Percentiles rank a stretch among this genome's conserved stretches.
Evolutionary conservation across 2,329 filamentous ascomycete genomes (phyloP).

Genomic region (Microsporum ferrugineum): DNA sequence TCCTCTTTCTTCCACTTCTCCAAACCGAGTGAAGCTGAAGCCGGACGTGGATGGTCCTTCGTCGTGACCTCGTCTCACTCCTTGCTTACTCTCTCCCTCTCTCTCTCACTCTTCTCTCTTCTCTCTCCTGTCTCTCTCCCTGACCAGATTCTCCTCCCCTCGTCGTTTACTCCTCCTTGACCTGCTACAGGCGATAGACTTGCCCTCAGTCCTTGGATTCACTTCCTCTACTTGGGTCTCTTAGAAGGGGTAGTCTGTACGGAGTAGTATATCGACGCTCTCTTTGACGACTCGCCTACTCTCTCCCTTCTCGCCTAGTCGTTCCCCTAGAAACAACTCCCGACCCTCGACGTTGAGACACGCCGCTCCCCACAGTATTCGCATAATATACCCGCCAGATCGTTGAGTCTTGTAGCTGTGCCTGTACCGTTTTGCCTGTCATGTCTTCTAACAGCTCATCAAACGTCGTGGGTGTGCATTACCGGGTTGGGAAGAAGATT

Average conservation of each 20-base stretch:
- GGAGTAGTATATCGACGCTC: too few relatives aligned
- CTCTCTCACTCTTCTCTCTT: not conserved
- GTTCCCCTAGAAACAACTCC: too few relatives aligned
- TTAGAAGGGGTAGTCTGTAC: not conserved
- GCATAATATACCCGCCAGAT: too few relatives aligned
- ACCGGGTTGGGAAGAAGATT: constrained; percentile 98
- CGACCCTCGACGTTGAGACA: too few relatives aligned
- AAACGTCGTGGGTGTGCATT: constrained; percentile 97
- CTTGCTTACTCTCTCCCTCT: not conserved
- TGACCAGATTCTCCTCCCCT: not conserved
- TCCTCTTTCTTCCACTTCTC: not conserved
- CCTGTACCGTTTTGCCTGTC: constrained; percentile 14
- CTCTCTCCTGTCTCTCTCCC: not conserved
- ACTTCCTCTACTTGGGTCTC: not conserved
- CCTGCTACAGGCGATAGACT: not conserved
- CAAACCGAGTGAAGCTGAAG: not conserved
- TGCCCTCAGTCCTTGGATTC: not conserved
- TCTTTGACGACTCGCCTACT: too few relatives aligned
- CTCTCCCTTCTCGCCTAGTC: too few relatives aligned
- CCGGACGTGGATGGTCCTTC: not conserved
- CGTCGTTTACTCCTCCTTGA: not conserved
- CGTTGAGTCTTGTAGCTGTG: too few relatives aligned
- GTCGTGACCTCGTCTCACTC: not conserved
- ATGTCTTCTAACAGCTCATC: constrained; percentile 76
- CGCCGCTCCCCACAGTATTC: too few relatives aligned